Evolutionary conservation across 2,329 filamentous ascomycete species (phyloP).

Genomic region (Talaromyces amestolkiae): DNA sequence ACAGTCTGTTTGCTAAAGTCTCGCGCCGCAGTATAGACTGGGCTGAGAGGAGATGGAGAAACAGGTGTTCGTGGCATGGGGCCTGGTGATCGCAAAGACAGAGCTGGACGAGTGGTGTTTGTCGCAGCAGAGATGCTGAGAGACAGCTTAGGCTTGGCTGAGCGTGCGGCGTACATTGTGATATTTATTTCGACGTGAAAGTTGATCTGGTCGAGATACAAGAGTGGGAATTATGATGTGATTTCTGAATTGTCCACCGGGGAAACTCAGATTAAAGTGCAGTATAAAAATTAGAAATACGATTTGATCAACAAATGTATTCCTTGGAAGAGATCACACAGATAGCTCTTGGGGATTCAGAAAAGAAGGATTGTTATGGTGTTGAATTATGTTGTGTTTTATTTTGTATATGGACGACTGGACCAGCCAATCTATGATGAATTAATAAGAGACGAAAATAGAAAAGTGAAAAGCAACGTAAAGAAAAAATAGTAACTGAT

Average conservation of each 20-base stretch:
- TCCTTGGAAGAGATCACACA: conserved; percentile 12
- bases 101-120: conserved; percentile 34
- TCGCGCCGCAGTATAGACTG: conserved; percentile 32
- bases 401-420: conserved; percentile 29
- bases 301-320: conserved; percentile 40
- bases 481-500: conserved; percentile 22
- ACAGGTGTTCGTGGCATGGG: conserved; percentile 43
- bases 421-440: conserved; percentile 43
- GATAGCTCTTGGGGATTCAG: background rate
- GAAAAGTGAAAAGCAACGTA: conserved; percentile 27
- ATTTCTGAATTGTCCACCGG: conserved; percentile 18
- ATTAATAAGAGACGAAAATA: conserved; percentile 35
- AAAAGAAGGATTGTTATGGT: conserved; percentile 24
- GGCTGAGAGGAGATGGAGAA: conserved; percentile 44
- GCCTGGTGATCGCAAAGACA: conserved; percentile 46
- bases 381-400: conserved; percentile 14
- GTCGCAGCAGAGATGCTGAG: conserved; percentile 44
- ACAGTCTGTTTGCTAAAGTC: conserved; percentile 38
- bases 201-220: conserved; percentile 8
- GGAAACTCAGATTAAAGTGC: conserved; percentile 15
- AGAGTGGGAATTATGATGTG: conserved; percentile 20
- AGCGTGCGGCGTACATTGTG: conserved; percentile 41
- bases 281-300: conserved; percentile 17
- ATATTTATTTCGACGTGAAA: background rate
- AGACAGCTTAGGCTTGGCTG: conserved; percentile 47